These are phyloP conservation scores for Aegilops speltoides DNA, from an alignment of 176 grass and related monocot genomes.

Conservation along the genomic window DNA sequence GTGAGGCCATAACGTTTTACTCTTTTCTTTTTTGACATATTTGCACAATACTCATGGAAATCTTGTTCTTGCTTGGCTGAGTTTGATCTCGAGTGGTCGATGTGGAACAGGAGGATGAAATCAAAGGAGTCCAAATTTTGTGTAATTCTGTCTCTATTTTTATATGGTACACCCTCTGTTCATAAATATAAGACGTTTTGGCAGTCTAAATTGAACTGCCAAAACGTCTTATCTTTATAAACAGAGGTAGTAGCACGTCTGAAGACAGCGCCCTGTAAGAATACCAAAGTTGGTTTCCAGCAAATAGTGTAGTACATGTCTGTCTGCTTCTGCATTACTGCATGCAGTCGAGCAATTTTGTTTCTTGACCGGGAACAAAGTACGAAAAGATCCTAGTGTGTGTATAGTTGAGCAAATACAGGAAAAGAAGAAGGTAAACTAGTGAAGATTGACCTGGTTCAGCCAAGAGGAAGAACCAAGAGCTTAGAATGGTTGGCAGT, in stretches of 20 bases:
- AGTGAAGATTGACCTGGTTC: neutral
- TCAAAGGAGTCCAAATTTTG: neutral
- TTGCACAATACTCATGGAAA: neutral
- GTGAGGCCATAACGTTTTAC: neutral
- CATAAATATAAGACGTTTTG: no score
- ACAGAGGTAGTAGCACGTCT: no score
- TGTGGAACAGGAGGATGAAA: neutral
- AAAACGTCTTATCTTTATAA: no score
- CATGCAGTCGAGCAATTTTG: neutral
- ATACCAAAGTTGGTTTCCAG: neutral
- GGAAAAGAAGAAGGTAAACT: neutral
- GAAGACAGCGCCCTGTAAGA: neutral
- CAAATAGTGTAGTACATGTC: neutral
- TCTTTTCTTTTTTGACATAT: neutral
- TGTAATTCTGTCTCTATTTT: neutral
- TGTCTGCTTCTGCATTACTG: no score
- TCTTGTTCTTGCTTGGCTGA: neutral
- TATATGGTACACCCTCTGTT: neutral
- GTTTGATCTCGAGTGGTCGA: neutral
- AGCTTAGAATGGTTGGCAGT: neutral
- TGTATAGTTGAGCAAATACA: neutral
- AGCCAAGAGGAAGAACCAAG: neutral
- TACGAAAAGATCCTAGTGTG: no score
- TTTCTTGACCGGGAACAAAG: no score
- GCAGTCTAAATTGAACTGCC: no score